phyloP scores from a whole-genome alignment of 2,329 filamentous ascomycete species.

The Fusarium marasasianum region DNA sequence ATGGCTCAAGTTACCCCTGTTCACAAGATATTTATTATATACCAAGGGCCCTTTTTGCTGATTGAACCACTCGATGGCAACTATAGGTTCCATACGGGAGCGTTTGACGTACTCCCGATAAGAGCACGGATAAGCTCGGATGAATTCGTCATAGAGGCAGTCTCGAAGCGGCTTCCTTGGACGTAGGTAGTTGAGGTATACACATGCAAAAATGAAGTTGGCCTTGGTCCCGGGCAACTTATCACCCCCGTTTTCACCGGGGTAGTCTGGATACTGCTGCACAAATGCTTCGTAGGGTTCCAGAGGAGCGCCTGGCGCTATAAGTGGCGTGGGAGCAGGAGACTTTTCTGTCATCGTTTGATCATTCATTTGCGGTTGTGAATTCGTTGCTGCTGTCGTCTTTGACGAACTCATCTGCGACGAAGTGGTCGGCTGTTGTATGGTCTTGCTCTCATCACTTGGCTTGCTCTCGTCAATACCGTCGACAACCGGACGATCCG shows the following conservation, averaged over 20 bases:
- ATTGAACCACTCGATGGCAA: slow-evolving; percentile 56
- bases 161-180: slow-evolving; percentile 49
- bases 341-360: neutral
- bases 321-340: neutral
- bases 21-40: slow-evolving; percentile 47
- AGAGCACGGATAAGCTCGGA: slow-evolving; percentile 54
- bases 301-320: slow-evolving; percentile 8
- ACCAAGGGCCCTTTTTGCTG: slow-evolving; percentile 33
- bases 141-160: slow-evolving; percentile 63
- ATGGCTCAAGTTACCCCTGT: slow-evolving; percentile 46
- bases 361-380: neutral
- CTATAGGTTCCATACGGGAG: slow-evolving; percentile 43
- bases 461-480: neutral
- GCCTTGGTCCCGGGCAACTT: slow-evolving; percentile 45
- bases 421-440: neutral
- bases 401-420: neutral
- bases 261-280: slow-evolving; percentile 56
- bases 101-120: slow-evolving; percentile 54
- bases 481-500: neutral
- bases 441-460: neutral
- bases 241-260: slow-evolving; percentile 45
- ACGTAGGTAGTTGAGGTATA: slow-evolving; percentile 54
- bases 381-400: neutral
- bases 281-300: slow-evolving; percentile 53
- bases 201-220: slow-evolving; percentile 57